Evolutionary conservation across 768 basidiomycete species (phyloP), one percentile per base, ranked within the genome.

Genomic region (Thelephora ganbajun): DNA sequence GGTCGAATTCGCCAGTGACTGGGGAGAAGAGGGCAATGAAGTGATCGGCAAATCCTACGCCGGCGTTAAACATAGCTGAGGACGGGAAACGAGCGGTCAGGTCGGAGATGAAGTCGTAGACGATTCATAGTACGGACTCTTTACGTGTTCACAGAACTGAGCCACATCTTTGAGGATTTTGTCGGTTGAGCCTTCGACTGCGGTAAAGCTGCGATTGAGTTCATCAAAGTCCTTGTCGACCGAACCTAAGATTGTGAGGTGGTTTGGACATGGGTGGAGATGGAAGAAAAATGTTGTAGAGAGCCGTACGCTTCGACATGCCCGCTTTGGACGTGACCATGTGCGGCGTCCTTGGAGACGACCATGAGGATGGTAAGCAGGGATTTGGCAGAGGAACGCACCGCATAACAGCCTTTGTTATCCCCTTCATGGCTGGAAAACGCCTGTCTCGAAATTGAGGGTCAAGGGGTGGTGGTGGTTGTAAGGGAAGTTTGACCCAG

Each of bases 91-190:
- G 41, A 39, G 30, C 39, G 16, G 33, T 35, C 49, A 33, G n/a
- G 35, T 37, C 3, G 11, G 23, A 13, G 19, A 42, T 18, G 43
- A 9, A 33, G 13, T 36, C 18, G 13, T 30, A 35, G 44, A 30
- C 42, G 41, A 18, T 46, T 36, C 6, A 46, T 30, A 30, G 37
- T 37, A 67, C 80, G 51, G 61, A 84, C 89, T 61, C 49, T 73
- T 76, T 47, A 96, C 84, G 22, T 84, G 76, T 36, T 97, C 91
- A 13, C 77, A 77, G 67, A 91, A 98, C 5, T 79, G 71, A 57
- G 83, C 88, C 30, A 85, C 80, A 58, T 99, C 93, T 69, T 98
- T 97, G 56, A 92, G 65, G 49, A 98, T 68, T 67, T 91, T 92
- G 61, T 93, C 92, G 0, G 84, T 76, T 20, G 85, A 80, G 45